Base-by-base conservation (phyloP, 2,329 filamentous ascomycete genomes). In the Bipolaris oryzae region DNA sequence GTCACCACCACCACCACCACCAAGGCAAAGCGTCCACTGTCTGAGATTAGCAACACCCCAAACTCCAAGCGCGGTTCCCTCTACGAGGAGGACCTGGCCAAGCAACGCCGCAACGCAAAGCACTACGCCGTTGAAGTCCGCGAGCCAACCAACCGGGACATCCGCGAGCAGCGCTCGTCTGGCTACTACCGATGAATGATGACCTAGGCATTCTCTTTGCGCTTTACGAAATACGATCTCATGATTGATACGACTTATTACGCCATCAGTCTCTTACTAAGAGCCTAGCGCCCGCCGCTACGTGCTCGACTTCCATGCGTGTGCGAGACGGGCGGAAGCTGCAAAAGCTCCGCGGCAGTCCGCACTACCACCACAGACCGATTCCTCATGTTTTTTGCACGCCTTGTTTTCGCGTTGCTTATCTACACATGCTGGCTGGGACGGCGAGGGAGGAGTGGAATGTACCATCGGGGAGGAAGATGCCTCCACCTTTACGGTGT, bases 51-150 rank as follows among this genome's bases (percentile, higher is more conserved):
- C 62, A 71, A 61, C 65, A 62, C 64, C 20, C 60, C 62, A 20
- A 66, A 64, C 61, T 66, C 69, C 47, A 75, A 75, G 68, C 74
- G 76, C 45, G 76, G 77, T 15, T 78, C 76, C 13, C 69, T 78
- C 44, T 78, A 78, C 67, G 75, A 74, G 54, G 68, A 75, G 54
- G 77, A 79, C 53, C 45, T 76, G 21, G 72, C 64, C 13, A 66
- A 66, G 55, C 72, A 74, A 44, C 74, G 71, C 53, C 70, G 72
- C 33, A 73, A 73, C 58, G 70, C 72, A 45, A 69, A 72, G 55
- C 64, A 67, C 53, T 79, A 79, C 71, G 67, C 68, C 35, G 74
- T 78, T 50, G 76, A 79, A 58, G 72, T 78, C 59, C 75, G 77
- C 34, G 74, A 78, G 63, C 76, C 77, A n/a, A 70, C 72, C 16